These are phyloP conservation scores for Cercospora beticola DNA, from an alignment of 2,329 filamentous ascomycete species.

Conservation along the genomic window DNA sequence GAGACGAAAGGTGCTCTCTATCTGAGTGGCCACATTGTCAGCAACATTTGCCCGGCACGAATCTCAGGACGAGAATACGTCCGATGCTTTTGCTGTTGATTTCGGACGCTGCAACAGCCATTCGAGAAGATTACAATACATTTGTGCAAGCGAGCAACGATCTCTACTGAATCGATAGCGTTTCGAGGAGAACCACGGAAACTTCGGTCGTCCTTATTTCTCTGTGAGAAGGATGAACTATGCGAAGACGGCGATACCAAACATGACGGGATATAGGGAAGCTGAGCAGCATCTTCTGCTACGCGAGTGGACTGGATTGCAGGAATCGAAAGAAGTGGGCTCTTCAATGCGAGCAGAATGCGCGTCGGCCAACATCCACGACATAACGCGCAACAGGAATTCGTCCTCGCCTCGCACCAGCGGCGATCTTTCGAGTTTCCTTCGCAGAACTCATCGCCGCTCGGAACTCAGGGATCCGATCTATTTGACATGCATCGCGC, in stretches of 20 bases:
- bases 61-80: neutral
- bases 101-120: neutral
- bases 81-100: neutral
- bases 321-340: neutral
- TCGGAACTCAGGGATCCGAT: neutral
- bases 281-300: neutral
- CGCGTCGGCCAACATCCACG: neutral
- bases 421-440: too few species aligned
- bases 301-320: neutral
- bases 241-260: neutral
- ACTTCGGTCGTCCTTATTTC: neutral
- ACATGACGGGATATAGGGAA: neutral
- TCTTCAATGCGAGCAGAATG: neutral
- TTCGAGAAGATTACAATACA: neutral
- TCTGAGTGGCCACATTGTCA: neutral
- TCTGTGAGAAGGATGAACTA: neutral
- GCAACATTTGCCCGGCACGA: neutral
- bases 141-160: neutral
- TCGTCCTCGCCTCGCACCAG: neutral
- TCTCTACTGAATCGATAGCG: neutral
- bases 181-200: neutral
- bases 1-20: neutral
- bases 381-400: neutral
- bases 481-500: neutral
- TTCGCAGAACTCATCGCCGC: neutral